Percentiles rank a stretch among this genome's conserved stretches.
Conservation (phyloP, 345 rosid species). For the Brassica nigra region DNA sequence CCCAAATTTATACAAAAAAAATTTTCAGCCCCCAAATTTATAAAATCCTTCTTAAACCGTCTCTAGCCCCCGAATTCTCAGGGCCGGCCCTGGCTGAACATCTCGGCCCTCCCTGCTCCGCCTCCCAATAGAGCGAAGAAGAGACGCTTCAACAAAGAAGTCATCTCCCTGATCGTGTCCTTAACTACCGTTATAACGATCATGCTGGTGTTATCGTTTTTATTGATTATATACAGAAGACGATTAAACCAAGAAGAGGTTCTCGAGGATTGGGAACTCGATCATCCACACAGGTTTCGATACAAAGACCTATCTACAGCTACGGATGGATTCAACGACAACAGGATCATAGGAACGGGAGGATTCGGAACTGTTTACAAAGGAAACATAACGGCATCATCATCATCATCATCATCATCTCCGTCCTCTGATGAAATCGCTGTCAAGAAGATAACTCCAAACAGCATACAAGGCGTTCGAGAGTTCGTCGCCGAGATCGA, state of each 20-base stretch:
- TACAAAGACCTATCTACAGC: neutral
- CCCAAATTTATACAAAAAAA: no score
- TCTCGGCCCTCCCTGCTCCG: neutral
- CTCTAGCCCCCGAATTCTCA: no score
- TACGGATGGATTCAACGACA: neutral
- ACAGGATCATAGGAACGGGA: neutral
- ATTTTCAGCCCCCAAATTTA: no score
- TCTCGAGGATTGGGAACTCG: slow-evolving; percentile 1
- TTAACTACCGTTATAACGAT: neutral
- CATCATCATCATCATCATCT: neutral
- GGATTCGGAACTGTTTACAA: neutral
- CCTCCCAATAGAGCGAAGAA: neutral
- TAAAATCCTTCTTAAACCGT: no score
- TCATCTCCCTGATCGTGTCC: neutral
- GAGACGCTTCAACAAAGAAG: neutral
- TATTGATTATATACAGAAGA: neutral
- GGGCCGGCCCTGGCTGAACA: neutral
- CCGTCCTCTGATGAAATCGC: neutral
- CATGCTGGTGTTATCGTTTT: neutral
- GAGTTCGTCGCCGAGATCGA: neutral
- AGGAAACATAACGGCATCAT: neutral
- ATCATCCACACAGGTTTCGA: neutral
- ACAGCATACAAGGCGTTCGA: neutral
- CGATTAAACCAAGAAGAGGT: neutral
- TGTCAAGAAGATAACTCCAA: neutral